A percentile compares a stretch with the other conserved stretches of the same genome.
Conservation (phyloP, 164 flowering plant species). For the Annona cherimola region DNA sequence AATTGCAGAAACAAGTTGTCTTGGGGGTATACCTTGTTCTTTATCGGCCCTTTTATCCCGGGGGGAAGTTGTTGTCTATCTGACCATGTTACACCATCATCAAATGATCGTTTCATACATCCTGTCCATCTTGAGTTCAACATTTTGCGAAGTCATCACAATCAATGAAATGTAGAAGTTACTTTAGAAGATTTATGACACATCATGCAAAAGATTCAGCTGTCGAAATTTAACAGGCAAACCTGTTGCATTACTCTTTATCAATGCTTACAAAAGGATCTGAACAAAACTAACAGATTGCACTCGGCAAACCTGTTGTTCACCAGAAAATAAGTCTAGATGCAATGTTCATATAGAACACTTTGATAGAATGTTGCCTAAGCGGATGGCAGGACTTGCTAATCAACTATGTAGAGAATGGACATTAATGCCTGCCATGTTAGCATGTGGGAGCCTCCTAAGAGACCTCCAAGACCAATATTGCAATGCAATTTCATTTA, state of each 20-base stretch:
- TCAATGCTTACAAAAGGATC: no score
- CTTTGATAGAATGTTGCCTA: no score
- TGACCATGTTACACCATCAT: slow-evolving; percentile 76
- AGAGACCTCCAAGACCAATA: background rate
- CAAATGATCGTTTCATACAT: slow-evolving; percentile 78
- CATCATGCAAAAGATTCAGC: no score
- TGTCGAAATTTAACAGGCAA: no score
- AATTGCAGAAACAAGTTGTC: background rate
- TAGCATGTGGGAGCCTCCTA: background rate
- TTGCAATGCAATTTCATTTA: no score
- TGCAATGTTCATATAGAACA: no score
- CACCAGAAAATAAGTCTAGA: no score
- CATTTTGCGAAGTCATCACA: slow-evolving; percentile 1
- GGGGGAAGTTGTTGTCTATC: slow-evolving; percentile 94
- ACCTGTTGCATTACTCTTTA: no score
- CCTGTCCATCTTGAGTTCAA: slow-evolving; percentile 74
- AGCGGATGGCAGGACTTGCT: no score
- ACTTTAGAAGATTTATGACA: no score
- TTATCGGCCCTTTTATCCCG: slow-evolving; percentile 85
- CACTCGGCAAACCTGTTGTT: no score
- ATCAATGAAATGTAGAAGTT: background rate
- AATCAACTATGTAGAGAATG: background rate
- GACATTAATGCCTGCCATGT: background rate
- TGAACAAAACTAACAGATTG: no score
- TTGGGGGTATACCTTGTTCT: slow-evolving; percentile 64